Evolutionary conservation across 1,284 basidiomycete genomes (phyloP), one percentile per base, ranked within the genome.

Genomic region (Marasmius sp.): DNA sequence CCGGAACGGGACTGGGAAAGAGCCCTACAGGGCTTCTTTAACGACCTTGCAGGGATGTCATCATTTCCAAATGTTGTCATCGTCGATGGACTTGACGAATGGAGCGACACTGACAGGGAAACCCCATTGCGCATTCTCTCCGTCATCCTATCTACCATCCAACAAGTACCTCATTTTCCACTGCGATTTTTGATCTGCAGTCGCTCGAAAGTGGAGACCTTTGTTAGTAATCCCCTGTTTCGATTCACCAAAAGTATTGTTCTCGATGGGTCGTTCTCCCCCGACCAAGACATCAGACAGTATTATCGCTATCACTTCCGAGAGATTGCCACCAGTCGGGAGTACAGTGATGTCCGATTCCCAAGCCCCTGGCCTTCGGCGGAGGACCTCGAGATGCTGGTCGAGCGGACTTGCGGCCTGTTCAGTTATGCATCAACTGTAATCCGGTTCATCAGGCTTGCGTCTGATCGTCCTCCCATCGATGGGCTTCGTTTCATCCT

Each of bases 351-450:
- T 2, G 6, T 22, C 22, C 11, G 33, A 20, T n/a, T 59, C 3
- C 33, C 20, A 12, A n/a, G 20, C 36, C 16, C 33, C n/a, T 72
- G 70, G 70, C 70, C 70, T 0, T 57, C 64, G 1, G 18, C 57
- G 0, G 56, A 61, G 6, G 62, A 61, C 41, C 63, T 71, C 11
- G 63, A 68, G 27, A 47, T 55, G 11, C 65, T 72, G 14, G 68
- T 69, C 5, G 57, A 67, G 37, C 62, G 67, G 12, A 63, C 70
- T 6, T 60, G 62, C 8, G 70, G 70, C 0, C 69, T 70, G 49
- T 71, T 66, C 33, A 68, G 67, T 10, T 73, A 73, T 59, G 69
- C 70, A 1, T 60, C 67, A 3, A 70, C 69, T 7, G 68, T 72
- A 2, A 65, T 72, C 34, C 67, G 65, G 57, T 73, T 68, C 53